phyloP scores from a whole-genome alignment of 2,329 filamentous ascomycete genomes.

The Alternaria conjuncta region DNA sequence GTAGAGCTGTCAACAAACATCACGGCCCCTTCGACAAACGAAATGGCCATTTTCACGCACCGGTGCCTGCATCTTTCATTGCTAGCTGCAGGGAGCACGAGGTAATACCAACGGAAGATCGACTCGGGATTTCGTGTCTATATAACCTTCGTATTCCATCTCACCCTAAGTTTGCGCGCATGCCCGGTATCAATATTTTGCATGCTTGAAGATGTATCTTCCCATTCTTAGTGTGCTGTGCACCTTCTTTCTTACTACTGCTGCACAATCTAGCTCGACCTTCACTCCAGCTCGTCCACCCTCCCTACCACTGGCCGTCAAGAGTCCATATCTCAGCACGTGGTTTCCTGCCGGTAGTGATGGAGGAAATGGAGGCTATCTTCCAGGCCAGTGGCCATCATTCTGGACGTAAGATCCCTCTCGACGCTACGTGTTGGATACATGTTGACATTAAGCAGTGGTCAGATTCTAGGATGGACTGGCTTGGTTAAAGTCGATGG shows the following conservation, averaged over 20 bases:
- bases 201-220: conserved; percentile 26
- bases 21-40: neutral
- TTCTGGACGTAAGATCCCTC: conserved; percentile 64
- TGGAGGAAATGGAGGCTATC: conserved; percentile 68
- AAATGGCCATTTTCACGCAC: neutral
- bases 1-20: neutral
- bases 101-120: neutral
- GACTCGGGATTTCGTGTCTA: conserved; percentile 1
- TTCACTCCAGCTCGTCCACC: conserved; percentile 71
- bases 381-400: conserved; percentile 71
- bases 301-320: conserved; percentile 74
- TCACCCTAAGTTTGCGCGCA: neutral
- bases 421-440: conserved; percentile 52
- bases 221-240: conserved; percentile 22
- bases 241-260: conserved; percentile 20
- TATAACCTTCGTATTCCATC: neutral
- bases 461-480: conserved; percentile 67
- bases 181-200: neutral
- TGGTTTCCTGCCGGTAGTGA: conserved; percentile 70
- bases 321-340: conserved; percentile 75
- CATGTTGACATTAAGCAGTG: conserved; percentile 49
- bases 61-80: neutral
- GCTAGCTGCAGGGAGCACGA: conserved; percentile 5
- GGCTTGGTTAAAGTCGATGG: conserved; percentile 72
- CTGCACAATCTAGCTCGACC: conserved; percentile 52